These are phyloP conservation scores for Hemileccinum rubropunctum DNA, from an alignment of 768 basidiomycete genomes.

Conservation along the genomic window DNA sequence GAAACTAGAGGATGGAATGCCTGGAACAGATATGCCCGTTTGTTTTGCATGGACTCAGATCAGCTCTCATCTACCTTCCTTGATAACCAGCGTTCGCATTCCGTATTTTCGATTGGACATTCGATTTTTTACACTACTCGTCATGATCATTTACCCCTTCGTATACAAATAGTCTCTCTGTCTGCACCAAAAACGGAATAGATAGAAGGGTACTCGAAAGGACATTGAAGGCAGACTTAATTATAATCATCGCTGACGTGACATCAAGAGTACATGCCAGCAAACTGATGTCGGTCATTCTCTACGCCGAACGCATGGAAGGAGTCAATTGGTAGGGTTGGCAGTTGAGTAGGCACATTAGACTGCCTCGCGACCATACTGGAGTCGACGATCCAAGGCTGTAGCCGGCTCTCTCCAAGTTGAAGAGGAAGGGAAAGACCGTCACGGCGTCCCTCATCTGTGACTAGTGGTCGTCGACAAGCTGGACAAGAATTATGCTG, in stretches of 20 bases:
- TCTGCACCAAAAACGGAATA: constrained; percentile 23
- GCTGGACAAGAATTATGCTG: constrained; percentile 67
- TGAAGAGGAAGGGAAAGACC: neutral
- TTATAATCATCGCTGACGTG: neutral
- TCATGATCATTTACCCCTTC: constrained; percentile 13
- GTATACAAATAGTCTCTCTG: constrained; percentile 19
- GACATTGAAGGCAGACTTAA: constrained; percentile 13
- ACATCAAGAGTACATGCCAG: constrained; percentile 59
- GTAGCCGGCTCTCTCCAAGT: constrained; percentile 15
- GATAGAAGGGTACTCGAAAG: constrained; percentile 23
- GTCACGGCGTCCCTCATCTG: constrained; percentile 16
- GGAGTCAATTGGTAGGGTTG: constrained; percentile 18
- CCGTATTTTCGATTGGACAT: constrained; percentile 18
- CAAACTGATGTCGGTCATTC: constrained; percentile 34
- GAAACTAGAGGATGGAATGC: constrained; percentile 43
- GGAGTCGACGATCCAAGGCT: constrained; percentile 22
- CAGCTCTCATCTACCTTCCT: constrained; percentile 33
- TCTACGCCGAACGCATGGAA: constrained; percentile 12
- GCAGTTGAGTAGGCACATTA: constrained; percentile 12
- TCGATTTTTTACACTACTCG: constrained; percentile 24
- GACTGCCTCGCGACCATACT: constrained; percentile 17
- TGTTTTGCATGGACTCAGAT: constrained; percentile 24
- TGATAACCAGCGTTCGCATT: constrained; percentile 21
- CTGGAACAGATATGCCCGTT: constrained; percentile 14
- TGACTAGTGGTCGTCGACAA: constrained; percentile 52